These are phyloP conservation scores for Candolleomyces aberdarensis DNA, from an alignment of 768 basidiomycete genomes.

Conservation along the genomic window DNA sequence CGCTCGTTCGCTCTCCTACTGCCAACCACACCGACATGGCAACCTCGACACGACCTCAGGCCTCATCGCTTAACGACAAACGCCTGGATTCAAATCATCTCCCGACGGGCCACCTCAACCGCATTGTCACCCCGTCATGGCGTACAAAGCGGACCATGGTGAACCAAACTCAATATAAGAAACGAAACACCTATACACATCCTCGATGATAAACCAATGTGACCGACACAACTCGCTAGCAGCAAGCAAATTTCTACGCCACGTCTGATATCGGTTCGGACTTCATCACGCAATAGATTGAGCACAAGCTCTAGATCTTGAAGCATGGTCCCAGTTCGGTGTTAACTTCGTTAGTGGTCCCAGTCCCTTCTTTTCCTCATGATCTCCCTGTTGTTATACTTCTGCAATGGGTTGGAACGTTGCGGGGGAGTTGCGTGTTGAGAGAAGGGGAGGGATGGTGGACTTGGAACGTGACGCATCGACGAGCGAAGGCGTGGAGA, in stretches of 20 bases:
- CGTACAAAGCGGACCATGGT: too few species aligned
- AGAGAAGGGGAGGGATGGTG: not conserved
- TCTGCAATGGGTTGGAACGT: too few species aligned
- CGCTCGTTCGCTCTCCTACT: too few species aligned
- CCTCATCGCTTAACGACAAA: too few species aligned
- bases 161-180: too few species aligned
- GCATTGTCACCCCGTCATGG: too few species aligned
- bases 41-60: too few species aligned
- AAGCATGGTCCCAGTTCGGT: constrained; percentile 99
- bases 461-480: constrained; percentile 6
- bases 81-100: too few species aligned
- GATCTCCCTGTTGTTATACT: not conserved
- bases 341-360: constrained; percentile 91
- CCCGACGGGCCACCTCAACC: too few species aligned
- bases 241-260: constrained; percentile 70
- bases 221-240: not conserved
- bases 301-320: constrained; percentile 84
- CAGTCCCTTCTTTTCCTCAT: constrained; percentile 1
- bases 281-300: constrained; percentile 94
- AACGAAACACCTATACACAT: too few species aligned
- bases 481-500: not conserved
- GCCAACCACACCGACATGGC: too few species aligned
- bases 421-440: not conserved
- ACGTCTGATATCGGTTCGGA: constrained; percentile 97
- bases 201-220: too few species aligned